These are phyloP conservation scores for Eucalyptus caleyi DNA, from an alignment of 345 rosid species.

Conservation along the genomic window DNA sequence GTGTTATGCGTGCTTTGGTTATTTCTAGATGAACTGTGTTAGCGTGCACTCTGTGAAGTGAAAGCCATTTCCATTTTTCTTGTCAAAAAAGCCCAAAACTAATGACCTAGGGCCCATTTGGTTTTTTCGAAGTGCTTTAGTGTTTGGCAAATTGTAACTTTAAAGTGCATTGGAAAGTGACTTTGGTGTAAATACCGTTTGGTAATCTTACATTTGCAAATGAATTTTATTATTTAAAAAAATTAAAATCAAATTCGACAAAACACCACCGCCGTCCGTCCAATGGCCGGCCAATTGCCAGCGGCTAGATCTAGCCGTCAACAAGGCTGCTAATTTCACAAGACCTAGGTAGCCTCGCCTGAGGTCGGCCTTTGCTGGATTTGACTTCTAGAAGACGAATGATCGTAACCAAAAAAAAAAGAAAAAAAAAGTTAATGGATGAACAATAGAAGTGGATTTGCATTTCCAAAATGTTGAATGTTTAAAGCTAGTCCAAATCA, in stretches of 20 bases:
- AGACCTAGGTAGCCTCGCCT: rapidly evolving
- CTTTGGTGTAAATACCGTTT: too few species aligned
- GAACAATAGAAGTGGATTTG: too few species aligned
- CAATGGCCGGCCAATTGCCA: rapidly evolving
- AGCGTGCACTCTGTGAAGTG: not conserved
- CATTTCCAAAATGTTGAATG: too few species aligned
- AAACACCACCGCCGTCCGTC: rapidly evolving
- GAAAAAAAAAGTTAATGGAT: too few species aligned
- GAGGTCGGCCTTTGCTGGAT: rapidly evolving
- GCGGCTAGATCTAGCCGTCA: rapidly evolving
- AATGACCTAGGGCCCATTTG: not conserved
- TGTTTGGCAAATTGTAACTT: too few species aligned
- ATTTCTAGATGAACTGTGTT: not conserved
- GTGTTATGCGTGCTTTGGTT: not conserved
- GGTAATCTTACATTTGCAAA: too few species aligned
- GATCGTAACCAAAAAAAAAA: rapidly evolving
- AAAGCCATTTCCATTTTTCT: not conserved
- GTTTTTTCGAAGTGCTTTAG: rapidly evolving
- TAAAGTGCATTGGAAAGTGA: too few species aligned
- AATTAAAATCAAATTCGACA: too few species aligned
- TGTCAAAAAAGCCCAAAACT: not conserved
- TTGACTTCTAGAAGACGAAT: rapidly evolving
- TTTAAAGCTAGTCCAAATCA: rapidly evolving
- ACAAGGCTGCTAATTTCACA: too few species aligned
- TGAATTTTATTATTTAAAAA: rapidly evolving